These are phyloP conservation scores for Phytophthora lateralis DNA, from an alignment of 352 stramenopile species.

Conservation along the genomic window DNA sequence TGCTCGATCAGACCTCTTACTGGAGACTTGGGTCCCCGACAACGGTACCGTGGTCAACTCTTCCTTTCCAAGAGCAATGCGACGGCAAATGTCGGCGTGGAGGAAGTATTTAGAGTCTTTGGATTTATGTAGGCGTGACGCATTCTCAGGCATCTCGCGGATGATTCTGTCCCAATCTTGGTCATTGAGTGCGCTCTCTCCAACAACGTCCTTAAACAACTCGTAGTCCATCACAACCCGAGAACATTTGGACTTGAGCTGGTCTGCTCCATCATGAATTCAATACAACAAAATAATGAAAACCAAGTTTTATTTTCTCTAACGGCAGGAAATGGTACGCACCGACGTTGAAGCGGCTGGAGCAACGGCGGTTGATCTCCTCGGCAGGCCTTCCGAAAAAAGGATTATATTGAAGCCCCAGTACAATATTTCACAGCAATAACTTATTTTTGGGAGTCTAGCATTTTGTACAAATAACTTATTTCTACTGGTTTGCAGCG, in stretches of 20 bases:
- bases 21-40: no score
- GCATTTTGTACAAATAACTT: no score
- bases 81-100: slow-evolving; percentile 27
- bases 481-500: no score
- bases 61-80: slow-evolving; percentile 19
- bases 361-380: slow-evolving; percentile 36
- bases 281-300: neutral
- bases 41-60: neutral
- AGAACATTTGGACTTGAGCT: slow-evolving; percentile 38
- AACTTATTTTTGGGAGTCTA: no score
- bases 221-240: slow-evolving; percentile 44
- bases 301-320: neutral
- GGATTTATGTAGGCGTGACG: slow-evolving; percentile 24
- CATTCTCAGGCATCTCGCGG: slow-evolving; percentile 25
- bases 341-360: slow-evolving; percentile 34
- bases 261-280: slow-evolving; percentile 20
- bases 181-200: slow-evolving; percentile 19
- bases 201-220: slow-evolving; percentile 30
- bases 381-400: no score
- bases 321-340: slow-evolving; percentile 6
- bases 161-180: slow-evolving; percentile 33
- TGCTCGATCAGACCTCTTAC: slow-evolving; percentile 6
- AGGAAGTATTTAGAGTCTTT: slow-evolving; percentile 25
- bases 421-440: no score
- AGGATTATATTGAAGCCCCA: no score